These are phyloP conservation scores for Hymenoscyphus repandus DNA, from an alignment of 2,329 filamentous ascomycete species.

Conservation along the genomic window DNA sequence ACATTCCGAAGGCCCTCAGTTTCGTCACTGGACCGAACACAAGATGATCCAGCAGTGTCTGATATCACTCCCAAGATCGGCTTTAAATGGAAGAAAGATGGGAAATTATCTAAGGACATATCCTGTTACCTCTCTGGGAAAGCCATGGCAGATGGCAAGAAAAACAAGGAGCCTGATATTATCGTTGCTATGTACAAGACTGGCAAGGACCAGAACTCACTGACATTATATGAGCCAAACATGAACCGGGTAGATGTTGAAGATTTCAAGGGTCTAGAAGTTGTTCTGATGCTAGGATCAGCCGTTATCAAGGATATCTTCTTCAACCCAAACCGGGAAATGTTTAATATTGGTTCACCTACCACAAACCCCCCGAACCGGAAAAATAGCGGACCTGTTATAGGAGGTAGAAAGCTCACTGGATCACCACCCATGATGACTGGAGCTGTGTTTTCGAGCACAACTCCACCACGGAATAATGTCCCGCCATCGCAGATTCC, in stretches of 20 bases:
- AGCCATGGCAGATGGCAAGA: constrained; percentile 60
- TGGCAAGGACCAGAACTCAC: constrained; percentile 50
- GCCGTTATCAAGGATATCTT: constrained; percentile 63
- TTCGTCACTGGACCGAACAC: constrained; percentile 71
- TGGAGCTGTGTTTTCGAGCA: constrained; percentile 17
- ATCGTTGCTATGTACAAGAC: constrained; percentile 82
- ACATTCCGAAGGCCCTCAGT: constrained; percentile 76
- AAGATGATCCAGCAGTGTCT: constrained; percentile 49
- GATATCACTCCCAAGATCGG: constrained; percentile 66
- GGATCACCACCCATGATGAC: constrained; percentile 24
- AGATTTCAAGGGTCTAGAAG: constrained; percentile 87
- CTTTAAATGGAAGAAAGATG: constrained; percentile 87
- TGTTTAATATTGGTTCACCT: constrained; percentile 66
- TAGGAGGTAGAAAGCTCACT: constrained; percentile 17
- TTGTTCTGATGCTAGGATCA: constrained; percentile 63
- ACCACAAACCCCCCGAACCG: constrained; percentile 20
- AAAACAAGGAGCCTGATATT: constrained; percentile 90
- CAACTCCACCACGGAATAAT: constrained; percentile 6
- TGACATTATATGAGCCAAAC: constrained; percentile 93
- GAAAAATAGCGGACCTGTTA: constrained; percentile 27
- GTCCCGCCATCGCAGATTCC: constrained; percentile 22
- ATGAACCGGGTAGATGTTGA: constrained; percentile 86
- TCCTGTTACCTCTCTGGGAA: constrained; percentile 83
- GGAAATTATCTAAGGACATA: constrained; percentile 79
- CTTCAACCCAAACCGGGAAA: constrained; percentile 60